Conservation (phyloP, 176 grass and related monocot species). For the Canna indica region DNA sequence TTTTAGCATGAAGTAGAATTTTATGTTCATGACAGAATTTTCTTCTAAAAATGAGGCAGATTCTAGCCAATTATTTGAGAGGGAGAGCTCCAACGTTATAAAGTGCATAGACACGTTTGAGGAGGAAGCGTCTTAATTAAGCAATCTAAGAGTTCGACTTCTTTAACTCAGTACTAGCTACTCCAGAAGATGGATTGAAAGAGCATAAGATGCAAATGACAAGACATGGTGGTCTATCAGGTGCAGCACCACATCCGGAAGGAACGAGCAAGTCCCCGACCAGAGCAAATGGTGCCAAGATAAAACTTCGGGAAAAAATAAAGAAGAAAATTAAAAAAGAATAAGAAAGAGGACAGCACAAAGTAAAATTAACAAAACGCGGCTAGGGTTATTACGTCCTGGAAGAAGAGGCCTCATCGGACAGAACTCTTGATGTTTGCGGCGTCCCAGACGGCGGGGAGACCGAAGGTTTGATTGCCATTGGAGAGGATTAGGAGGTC, state of each 20-base stretch:
- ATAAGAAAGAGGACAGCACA: neutral
- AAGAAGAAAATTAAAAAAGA: neutral
- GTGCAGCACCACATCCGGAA: neutral
- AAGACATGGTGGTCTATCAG: neutral
- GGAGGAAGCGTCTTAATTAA: neutral
- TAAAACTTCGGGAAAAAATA: neutral
- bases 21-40: neutral
- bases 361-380: neutral
- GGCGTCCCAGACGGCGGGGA: constrained; percentile 33
- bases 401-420: constrained; percentile 70
- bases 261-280: neutral
- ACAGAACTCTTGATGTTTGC: constrained; percentile 35
- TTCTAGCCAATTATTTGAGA: neutral
- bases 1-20: too few relatives aligned
- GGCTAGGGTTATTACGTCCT: constrained; percentile 35
- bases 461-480: constrained; percentile 48
- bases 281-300: neutral
- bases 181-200: neutral
- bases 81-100: neutral
- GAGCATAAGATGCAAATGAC: neutral
- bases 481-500: constrained; percentile 71
- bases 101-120: neutral
- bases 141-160: neutral
- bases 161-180: neutral
- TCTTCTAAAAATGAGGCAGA: neutral